Evolutionary conservation across 75 land plant genomes (phyloP).

Genomic region (Ceratopteris richardii): DNA sequence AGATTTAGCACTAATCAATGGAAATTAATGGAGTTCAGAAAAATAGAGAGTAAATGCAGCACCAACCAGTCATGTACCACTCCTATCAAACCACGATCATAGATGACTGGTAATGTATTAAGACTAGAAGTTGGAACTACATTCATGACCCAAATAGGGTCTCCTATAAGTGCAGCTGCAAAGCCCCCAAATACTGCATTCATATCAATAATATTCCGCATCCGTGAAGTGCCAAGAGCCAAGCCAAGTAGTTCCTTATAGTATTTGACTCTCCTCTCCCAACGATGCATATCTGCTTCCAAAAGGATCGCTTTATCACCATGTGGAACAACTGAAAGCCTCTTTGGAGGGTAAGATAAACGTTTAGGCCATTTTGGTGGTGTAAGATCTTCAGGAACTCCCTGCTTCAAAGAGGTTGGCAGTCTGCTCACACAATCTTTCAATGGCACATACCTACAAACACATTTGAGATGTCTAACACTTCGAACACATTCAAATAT

Average conservation of each 20-base stretch:
- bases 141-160: constrained; percentile 97
- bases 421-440: constrained; percentile 55
- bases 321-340: constrained; percentile 37
- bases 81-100: constrained; percentile 87
- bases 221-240: constrained; percentile 51
- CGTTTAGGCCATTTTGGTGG: constrained; percentile 73
- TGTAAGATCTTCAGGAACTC: constrained; percentile 21
- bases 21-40: too few relatives aligned
- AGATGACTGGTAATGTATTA: constrained; percentile 59
- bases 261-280: constrained; percentile 59
- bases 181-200: constrained; percentile 90
- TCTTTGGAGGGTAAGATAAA: constrained; percentile 40
- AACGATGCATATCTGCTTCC: constrained; percentile 60
- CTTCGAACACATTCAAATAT: too few relatives aligned
- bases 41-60: too few relatives aligned
- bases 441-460: constrained; percentile 61
- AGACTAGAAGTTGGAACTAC: constrained; percentile 60
- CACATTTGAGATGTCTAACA: constrained; percentile 1
- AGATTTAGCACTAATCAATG: too few relatives aligned
- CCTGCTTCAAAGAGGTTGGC: constrained; percentile 14
- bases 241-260: constrained; percentile 54
- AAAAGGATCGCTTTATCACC: constrained; percentile 45
- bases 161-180: constrained; percentile 63
- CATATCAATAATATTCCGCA: constrained; percentile 89
- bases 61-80: constrained; percentile 90